Conservation (phyloP, 768 basidiomycete species). For the Rhizopogon sp. region DNA sequence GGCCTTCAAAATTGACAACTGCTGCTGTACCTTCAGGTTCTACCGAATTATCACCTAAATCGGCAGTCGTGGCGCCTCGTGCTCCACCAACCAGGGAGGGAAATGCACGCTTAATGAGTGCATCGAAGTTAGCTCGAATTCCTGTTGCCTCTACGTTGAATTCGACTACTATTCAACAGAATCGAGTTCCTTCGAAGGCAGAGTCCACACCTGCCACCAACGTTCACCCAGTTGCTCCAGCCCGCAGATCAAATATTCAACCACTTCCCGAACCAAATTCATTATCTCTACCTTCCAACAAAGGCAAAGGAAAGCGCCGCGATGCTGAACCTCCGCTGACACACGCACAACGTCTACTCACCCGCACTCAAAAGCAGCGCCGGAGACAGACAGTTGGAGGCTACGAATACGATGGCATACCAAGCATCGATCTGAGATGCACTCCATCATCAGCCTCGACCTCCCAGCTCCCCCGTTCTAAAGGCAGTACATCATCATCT, state of each 20-base stretch:
- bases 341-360: neutral
- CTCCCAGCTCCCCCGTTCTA: neutral
- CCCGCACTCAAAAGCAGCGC: neutral
- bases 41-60: neutral
- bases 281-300: neutral
- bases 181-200: neutral
- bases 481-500: neutral
- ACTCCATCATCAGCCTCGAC: conserved; percentile 11
- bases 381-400: conserved; percentile 9
- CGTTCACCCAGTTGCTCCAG: neutral
- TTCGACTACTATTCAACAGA: neutral
- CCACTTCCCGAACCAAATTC: neutral
- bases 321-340: neutral
- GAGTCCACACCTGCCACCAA: neutral
- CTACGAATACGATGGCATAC: conserved; percentile 4
- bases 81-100: neutral
- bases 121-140: neutral
- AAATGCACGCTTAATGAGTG: neutral
- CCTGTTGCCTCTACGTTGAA: neutral
- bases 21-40: neutral
- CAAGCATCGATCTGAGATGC: conserved; percentile 19
- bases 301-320: neutral
- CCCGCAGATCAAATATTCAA: neutral
- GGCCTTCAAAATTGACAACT: neutral
- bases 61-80: neutral